phyloP scores from a whole-genome alignment of 345 rosid species.

The Salix udensis region DNA sequence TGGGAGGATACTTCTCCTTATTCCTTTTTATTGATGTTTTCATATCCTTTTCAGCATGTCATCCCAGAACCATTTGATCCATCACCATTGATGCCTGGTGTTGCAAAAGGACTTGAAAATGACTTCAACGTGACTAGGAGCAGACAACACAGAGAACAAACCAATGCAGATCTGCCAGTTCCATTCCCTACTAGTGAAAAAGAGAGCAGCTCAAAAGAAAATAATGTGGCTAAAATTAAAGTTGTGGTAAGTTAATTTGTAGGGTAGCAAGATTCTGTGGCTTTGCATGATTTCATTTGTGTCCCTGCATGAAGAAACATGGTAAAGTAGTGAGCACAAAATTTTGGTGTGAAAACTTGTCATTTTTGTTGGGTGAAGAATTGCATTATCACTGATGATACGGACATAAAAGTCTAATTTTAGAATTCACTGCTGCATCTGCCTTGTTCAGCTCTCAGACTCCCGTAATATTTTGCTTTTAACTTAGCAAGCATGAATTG shows the following conservation, averaged over 20 bases:
- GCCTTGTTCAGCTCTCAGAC: background rate
- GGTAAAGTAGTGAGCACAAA: background rate
- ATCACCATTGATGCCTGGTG: slow-evolving; percentile 78
- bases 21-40: slow-evolving; percentile 9
- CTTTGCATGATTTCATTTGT: background rate
- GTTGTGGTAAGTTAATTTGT: slow-evolving; percentile 73
- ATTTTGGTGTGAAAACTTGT: background rate
- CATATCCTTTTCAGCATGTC: slow-evolving; percentile 61
- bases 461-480: background rate
- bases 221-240: slow-evolving; percentile 84
- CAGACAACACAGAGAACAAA: slow-evolving; percentile 45
- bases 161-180: slow-evolving; percentile 53
- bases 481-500: background rate
- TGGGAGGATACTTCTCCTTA: background rate
- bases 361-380: background rate
- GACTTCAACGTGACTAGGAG: slow-evolving; percentile 50
- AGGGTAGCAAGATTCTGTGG: background rate
- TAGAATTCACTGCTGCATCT: background rate
- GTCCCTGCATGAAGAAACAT: background rate
- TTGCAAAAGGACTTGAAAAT: slow-evolving; percentile 57
- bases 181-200: slow-evolving; percentile 51
- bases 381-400: background rate
- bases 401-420: background rate
- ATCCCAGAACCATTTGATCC: slow-evolving; percentile 91
- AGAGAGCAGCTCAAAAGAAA: slow-evolving; percentile 67